Percentiles rank a stretch among this genome's conserved stretches.
Conservation (phyloP, 306 rosid genomes). For the Calophaca sinica region DNA sequence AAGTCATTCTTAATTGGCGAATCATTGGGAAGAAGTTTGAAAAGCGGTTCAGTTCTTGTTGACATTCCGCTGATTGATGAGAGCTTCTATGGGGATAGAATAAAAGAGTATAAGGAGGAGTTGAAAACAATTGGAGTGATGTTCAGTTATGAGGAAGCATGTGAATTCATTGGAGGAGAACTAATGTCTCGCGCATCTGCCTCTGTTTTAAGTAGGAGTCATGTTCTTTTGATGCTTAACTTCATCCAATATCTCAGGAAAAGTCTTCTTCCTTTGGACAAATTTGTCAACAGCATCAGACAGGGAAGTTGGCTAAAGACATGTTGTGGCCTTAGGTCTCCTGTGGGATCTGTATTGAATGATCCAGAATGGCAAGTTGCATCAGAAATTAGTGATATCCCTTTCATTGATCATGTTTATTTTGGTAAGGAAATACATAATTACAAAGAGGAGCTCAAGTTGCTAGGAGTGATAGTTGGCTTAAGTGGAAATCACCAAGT, state of each 20-base stretch:
- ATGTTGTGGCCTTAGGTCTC: constrained; percentile 60
- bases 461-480: constrained; percentile 67
- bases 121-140: constrained; percentile 72
- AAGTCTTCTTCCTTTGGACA: constrained; percentile 34
- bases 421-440: constrained; percentile 57
- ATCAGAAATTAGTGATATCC: constrained; percentile 63
- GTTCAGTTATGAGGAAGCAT: constrained; percentile 70
- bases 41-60: constrained; percentile 61
- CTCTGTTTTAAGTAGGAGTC: constrained; percentile 47
- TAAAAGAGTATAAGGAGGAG: constrained; percentile 59
- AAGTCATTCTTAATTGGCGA: constrained; percentile 64
- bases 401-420: constrained; percentile 60
- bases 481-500: constrained; percentile 46
- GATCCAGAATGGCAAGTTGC: constrained; percentile 64
- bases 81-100: constrained; percentile 55
- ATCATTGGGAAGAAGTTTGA: constrained; percentile 58
- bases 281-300: constrained; percentile 56
- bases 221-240: constrained; percentile 59
- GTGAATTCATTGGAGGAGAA: constrained; percentile 63
- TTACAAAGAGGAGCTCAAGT: constrained; percentile 60
- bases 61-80: constrained; percentile 76
- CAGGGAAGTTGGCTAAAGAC: constrained; percentile 65
- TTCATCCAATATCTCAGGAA: constrained; percentile 62
- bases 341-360: constrained; percentile 64
- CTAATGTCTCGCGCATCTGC: constrained; percentile 65